These are phyloP conservation scores for Gomphus bonarii DNA, from an alignment of 1,284 basidiomycete species.

Conservation along the genomic window DNA sequence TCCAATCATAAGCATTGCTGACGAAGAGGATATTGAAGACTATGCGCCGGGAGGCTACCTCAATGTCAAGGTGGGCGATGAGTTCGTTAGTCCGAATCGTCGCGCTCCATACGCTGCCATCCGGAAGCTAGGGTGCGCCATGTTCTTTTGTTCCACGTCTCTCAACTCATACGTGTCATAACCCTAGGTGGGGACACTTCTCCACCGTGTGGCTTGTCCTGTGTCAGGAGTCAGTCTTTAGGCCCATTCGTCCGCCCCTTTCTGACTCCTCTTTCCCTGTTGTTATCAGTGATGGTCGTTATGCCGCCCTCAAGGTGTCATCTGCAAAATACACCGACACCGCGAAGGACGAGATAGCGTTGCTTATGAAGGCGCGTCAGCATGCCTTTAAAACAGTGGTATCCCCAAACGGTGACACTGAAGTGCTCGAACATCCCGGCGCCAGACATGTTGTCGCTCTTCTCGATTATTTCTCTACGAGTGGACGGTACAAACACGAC, in stretches of 20 bases:
- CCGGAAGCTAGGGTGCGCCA: conserved; percentile 67
- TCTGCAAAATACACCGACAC: conserved; percentile 89
- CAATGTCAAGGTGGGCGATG: conserved; percentile 62
- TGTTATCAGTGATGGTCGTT: conserved; percentile 45
- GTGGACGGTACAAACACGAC: conserved; percentile 39
- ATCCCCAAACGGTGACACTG: conserved; percentile 37
- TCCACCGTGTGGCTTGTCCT: conserved; percentile 79
- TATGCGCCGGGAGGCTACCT: conserved; percentile 79
- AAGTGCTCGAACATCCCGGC: conserved; percentile 15
- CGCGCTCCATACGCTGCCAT: conserved; percentile 70
- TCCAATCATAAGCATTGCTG: not conserved
- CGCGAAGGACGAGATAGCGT: conserved; percentile 84
- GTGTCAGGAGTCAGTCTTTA: conserved; percentile 48
- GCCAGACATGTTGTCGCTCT: conserved; percentile 70
- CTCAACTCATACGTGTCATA: conserved; percentile 9
- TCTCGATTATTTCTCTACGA: conserved; percentile 69
- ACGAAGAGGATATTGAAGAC: conserved; percentile 66
- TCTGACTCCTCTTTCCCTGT: conserved; percentile 8
- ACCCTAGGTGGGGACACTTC: conserved; percentile 79
- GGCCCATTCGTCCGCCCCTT: not conserved
- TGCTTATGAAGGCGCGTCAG: conserved; percentile 58
- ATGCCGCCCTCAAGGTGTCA: conserved; percentile 87
- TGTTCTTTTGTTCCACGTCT: conserved; percentile 13
- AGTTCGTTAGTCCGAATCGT: conserved; percentile 42
- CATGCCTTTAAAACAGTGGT: conserved; percentile 54